Evolutionary conservation across 139 green algal species (phyloP).

Genomic region (Monoraphidium neglectum): DNA sequence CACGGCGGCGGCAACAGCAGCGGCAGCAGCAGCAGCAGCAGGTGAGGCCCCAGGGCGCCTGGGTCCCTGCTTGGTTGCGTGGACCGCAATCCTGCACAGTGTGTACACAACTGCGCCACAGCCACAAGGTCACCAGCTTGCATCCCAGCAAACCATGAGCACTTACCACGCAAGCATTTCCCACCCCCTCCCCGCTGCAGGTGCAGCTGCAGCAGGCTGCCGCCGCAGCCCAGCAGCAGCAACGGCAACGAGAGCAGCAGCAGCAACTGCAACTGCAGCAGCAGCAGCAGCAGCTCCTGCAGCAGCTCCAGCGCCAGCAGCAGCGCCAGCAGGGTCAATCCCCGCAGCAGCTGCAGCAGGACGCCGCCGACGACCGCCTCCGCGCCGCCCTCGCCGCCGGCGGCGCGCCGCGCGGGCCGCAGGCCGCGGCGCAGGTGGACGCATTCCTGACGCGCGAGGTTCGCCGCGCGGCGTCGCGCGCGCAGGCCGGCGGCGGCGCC

Average conservation of each 20-base stretch:
- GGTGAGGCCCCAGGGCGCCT: background rate
- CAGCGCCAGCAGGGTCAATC: slow-evolving; percentile 9
- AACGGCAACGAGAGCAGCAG: slow-evolving; percentile 8
- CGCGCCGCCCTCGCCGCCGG: background rate
- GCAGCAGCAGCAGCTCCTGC: background rate
- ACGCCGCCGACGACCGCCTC: background rate
- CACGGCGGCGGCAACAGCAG: background rate
- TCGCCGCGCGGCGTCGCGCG: background rate
- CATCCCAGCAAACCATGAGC: no score
- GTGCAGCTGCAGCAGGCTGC: slow-evolving; percentile 3
- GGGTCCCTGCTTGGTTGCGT: no score
- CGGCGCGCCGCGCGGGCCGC: background rate
- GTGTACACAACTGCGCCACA: no score
- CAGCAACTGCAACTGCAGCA: slow-evolving; percentile 14
- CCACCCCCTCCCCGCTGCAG: no score
- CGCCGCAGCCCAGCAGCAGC: slow-evolving; percentile 13
- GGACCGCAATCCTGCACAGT: no score
- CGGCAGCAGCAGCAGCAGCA: background rate
- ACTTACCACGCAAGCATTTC: no score
- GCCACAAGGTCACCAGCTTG: no score
- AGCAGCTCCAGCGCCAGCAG: background rate
- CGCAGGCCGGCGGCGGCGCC: slow-evolving; percentile 1
- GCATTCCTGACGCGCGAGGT: slow-evolving; percentile 24
- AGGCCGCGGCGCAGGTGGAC: background rate
- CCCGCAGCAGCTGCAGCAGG: slow-evolving; percentile 2